Evolutionary conservation across 1,284 basidiomycete species (phyloP), one percentile per base, ranked within the genome.

Genomic region (Schizophyllum commune): DNA sequence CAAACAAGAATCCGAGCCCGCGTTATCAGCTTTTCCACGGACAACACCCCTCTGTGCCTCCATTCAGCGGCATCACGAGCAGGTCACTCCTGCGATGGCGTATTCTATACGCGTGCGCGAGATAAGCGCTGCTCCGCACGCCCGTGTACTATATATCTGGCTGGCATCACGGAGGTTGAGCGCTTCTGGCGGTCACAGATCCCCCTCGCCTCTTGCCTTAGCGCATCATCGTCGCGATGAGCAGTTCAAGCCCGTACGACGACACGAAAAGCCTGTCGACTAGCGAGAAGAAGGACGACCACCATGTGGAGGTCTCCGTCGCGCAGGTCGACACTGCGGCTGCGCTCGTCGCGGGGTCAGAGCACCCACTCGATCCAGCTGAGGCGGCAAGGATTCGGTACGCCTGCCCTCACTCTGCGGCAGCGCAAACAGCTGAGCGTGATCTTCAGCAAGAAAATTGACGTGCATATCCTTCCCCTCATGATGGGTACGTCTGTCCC

Each of bases 381-480:
- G 67, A 70, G 59, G 68, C 68, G 2, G 53, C 64, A 47, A 61
- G 67, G 13, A 62, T 70, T 32, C 60, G 67, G 69, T 68, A 47
- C 8, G 68, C 58, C 27, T 3, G 39, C 39, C 17, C 39, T 47
- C 39, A 13, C 17, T 47, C 39, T 47, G 2, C 39, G 39, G 13
- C 2, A 4, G 39, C 39, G 17, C 17, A 11, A 11, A 11, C 17
- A 11, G 39, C 39, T 47, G 2, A 47, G 13, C 39, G 17, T 39
- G 39, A 11, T 47, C 9, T 47, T 47, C 17, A 11, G 39, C 39
- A 58, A 89, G 88, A 91, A 91, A 72, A 87, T 91, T 61, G 88
- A 91, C 71, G 75, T 70, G 74, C 81, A 88, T 68, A 75, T 91
- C 55, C 81, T 91, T 79, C 89, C 88, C 57, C 77, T 91, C 61